Base-by-base conservation (phyloP, 768 basidiomycete genomes). In the Gloeostereum incarnatum region DNA sequence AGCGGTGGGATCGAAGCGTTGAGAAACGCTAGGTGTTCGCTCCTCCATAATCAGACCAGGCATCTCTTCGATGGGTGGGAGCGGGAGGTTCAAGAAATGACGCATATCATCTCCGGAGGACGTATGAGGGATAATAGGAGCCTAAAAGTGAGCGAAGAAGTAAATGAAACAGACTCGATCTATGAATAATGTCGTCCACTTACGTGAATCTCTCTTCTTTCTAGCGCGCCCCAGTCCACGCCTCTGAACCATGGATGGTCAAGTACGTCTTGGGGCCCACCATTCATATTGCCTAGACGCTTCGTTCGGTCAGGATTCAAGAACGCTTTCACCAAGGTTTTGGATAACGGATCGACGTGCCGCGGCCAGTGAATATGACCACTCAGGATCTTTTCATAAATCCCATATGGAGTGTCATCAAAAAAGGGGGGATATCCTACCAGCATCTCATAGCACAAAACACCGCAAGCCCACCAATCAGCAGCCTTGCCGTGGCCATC, bases 381-480 rank as follows among this genome's bases (percentile, higher is more conserved):
- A 41, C 73, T 76, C 27, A 99, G 66, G 46, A 99, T 97, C 65
- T 93, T 94, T 65, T 99, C 94, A 58, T 98, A 98, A 60, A 97
- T 97, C 32, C 90, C 93, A 58, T 94, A 87, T 0, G 93, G 83
- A n/a, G 90, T 89, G 57, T 96, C 89, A 54, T 97, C 92, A 59
- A 90, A 97, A 71, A 98, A 99, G 16, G 96, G 96, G 19, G 94
- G 93, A 54, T 94, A 98, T 1, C 96, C 96, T 22, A 94, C 94
- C 31, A 99, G 76, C 92, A 98, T 97, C 58, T 99, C 96, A 57
- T 94, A 99, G 57, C 88, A 90, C 24, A 99, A 68, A 32, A 98
- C 87, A 14, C 96, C 96, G 51, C 92, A 84, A 6, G 96, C 94
- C 96, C 96, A 99, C 92, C 92, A 99, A 56, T 99, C 94, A 5